Conservation (phyloP, 345 rosid genomes). For the Psidium guajava region DNA sequence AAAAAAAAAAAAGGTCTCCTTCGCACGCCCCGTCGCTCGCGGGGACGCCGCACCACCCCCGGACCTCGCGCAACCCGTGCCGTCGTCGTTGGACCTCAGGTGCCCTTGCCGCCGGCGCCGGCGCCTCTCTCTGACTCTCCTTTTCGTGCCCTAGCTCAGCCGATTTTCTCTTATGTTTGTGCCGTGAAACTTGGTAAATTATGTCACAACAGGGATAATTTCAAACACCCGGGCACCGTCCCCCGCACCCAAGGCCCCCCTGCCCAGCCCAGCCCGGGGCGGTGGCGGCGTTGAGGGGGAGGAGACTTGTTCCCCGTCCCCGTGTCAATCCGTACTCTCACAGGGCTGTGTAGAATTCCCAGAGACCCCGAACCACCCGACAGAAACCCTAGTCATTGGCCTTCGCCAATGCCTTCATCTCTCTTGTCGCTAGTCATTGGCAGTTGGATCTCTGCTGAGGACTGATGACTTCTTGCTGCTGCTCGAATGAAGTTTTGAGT, state of each 20-base stretch:
- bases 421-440: background rate
- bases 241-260: background rate
- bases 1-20: too few species aligned
- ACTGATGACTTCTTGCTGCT: background rate
- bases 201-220: background rate
- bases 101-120: background rate
- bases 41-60: background rate
- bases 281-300: background rate
- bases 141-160: background rate
- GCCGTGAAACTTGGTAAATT: background rate
- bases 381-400: background rate
- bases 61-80: background rate
- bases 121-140: background rate
- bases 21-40: background rate
- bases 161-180: background rate
- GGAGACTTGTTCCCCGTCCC: too few species aligned
- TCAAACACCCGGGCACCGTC: background rate
- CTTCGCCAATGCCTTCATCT: background rate
- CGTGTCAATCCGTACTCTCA: too few species aligned
- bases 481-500: background rate
- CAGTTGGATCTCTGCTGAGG: background rate
- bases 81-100: background rate
- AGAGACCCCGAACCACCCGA: background rate
- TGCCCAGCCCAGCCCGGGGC: background rate
- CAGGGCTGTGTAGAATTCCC: background rate